Evolutionary conservation across 192 early-diverging fungal genomes (phyloP).

Genomic region (Fimicolochytrium jonesii): DNA sequence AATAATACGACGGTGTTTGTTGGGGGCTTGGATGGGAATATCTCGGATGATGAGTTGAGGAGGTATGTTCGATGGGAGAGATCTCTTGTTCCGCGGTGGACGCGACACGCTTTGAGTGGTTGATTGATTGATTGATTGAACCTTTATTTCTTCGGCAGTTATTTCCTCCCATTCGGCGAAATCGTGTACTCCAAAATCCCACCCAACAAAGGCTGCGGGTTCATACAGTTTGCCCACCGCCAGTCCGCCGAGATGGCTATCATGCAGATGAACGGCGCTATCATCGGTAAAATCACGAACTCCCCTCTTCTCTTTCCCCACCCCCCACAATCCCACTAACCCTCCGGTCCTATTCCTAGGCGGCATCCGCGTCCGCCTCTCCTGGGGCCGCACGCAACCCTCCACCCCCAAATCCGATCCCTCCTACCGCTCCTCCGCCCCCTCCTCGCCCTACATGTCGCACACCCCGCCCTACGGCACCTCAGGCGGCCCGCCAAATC

Average conservation of each 20-base stretch:
- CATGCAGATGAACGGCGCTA: slow-evolving; percentile 81
- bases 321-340: no score
- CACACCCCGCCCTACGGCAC: no score
- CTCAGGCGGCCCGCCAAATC: no score
- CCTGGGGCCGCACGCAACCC: slow-evolving; percentile 68
- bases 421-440: not conserved
- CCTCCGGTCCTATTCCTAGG: slow-evolving; percentile 30
- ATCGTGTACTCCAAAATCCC: slow-evolving; percentile 95
- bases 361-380: slow-evolving; percentile 62
- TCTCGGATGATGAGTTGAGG: slow-evolving; percentile 81
- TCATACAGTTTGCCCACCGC: slow-evolving; percentile 85
- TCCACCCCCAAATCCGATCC: slow-evolving; percentile 3
- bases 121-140: no score
- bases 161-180: slow-evolving; percentile 85
- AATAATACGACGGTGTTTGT: slow-evolving; percentile 97
- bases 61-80: not conserved
- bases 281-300: slow-evolving; percentile 74
- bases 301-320: no score
- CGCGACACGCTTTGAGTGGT: slow-evolving; percentile 11
- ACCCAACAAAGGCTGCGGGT: slow-evolving; percentile 90
- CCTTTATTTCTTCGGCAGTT: slow-evolving; percentile 28
- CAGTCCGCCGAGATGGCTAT: slow-evolving; percentile 87
- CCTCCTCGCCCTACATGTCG: not conserved
- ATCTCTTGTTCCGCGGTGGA: not conserved
- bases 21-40: slow-evolving; percentile 78